Evolutionary conservation across 2,329 filamentous ascomycete species (phyloP), one percentile per base, ranked within the genome.

Genomic region (Aspergillus ibericus): DNA sequence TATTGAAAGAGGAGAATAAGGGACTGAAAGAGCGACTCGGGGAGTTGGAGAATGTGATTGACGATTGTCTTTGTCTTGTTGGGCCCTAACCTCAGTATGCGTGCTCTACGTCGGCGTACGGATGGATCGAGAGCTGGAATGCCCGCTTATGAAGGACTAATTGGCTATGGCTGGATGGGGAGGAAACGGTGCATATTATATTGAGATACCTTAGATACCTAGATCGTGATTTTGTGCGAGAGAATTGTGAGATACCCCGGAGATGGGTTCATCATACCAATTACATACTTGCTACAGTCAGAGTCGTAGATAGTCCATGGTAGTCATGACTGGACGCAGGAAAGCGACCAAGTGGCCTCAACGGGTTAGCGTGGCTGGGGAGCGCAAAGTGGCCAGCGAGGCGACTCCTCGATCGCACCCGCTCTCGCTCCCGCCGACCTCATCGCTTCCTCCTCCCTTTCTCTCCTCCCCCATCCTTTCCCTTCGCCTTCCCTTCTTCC

Each of bases 61-160:
- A 87, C 55, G 80, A 83, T 42, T 83, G 82, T 51, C 76, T 88
- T 62, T 80, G 81, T 59, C 73, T 85, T 52, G 81, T 85, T 57
- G 76, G 73, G 5, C 68, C 71, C 49, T 72, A 60, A 67, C 29
- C 15, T 48, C 15, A 18, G 12, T 22, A 20, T 18, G 12, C 20
- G 12, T 42, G 38, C 38, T 42, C 38, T 27, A 35, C 32, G 20
- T 46, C n/a, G n/a, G n/a, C n/a, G n/a, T n/a, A n/a, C 22, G 22
- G 22, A 25, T 36, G 49, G 8, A n/a, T n/a, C 25, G 25, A 35
- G 12, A 27, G n/a, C 16, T 27, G 12, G 16, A 13, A 42, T 53
- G 38, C 27, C 36, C 15, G 27, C 20, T 15, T 36, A 36, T 18
- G 22, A 36, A 25, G 29, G 12, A 22, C 34, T 6, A 36, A n/a